phyloP scores from a whole-genome alignment of 2,329 filamentous ascomycete genomes.

The Clonostachys rosea region DNA sequence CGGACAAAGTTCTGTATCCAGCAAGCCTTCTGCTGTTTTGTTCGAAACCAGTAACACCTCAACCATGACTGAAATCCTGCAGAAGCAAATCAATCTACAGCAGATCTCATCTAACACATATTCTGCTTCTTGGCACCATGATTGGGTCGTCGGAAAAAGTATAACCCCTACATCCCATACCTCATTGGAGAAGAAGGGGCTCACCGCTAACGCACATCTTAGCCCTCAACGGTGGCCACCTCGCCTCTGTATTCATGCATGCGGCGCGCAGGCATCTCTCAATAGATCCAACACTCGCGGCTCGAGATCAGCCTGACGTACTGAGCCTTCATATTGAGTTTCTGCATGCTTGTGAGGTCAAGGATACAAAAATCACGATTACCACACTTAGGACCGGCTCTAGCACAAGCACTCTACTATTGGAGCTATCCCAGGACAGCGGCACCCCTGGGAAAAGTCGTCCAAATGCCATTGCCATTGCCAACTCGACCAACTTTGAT shows the following conservation, averaged over 20 bases:
- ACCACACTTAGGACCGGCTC: slow-evolving; percentile 11
- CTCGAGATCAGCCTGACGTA: slow-evolving; percentile 14
- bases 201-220: slow-evolving; percentile 2
- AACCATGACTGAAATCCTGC: not conserved
- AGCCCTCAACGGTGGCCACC: slow-evolving; percentile 11
- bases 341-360: slow-evolving; percentile 11
- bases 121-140: slow-evolving; percentile 1
- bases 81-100: slow-evolving; percentile 1
- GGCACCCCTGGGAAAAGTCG: not conserved
- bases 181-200: not conserved
- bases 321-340: slow-evolving; percentile 17
- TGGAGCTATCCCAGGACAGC: slow-evolving; percentile 10
- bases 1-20: too few species aligned
- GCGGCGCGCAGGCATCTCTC: slow-evolving; percentile 11
- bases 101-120: not conserved
- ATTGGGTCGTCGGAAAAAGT: slow-evolving; percentile 2
- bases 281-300: slow-evolving; percentile 2
- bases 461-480: slow-evolving; percentile 10
- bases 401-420: slow-evolving; percentile 10
- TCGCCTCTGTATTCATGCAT: slow-evolving; percentile 14
- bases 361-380: slow-evolving; percentile 11
- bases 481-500: slow-evolving; percentile 14
- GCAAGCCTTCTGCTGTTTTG: too few species aligned
- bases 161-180: not conserved
- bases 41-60: not conserved